Percentiles rank a stretch among this genome's conserved stretches.
Evolutionary conservation across 805 yeast species (phyloP).

Genomic region (Myxozyma neglecta): DNA sequence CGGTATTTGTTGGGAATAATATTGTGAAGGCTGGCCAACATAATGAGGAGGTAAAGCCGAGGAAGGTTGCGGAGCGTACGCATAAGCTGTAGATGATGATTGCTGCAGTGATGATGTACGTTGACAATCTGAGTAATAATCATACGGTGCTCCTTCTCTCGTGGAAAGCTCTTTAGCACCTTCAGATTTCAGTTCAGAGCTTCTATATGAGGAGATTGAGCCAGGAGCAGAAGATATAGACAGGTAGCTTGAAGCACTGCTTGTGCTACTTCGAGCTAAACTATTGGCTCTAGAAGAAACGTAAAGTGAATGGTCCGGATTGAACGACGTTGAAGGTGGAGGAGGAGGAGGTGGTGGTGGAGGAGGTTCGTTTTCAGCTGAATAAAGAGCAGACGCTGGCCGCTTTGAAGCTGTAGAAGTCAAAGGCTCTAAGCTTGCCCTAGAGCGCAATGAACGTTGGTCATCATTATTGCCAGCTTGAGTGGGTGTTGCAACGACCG

Average conservation of each 20-base stretch:
- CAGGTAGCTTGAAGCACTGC: constrained; percentile 8
- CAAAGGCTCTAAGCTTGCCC: background rate
- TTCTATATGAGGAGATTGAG: background rate
- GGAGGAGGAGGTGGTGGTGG: constrained; percentile 7
- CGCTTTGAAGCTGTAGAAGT: background rate
- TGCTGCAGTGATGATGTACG: constrained; percentile 2
- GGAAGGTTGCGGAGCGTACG: constrained; percentile 1
- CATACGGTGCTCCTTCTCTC: no score
- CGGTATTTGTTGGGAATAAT: background rate
- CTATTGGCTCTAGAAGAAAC: background rate
- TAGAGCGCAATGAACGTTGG: background rate
- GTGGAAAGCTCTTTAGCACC: no score
- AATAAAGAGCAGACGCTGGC: background rate
- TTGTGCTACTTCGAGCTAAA: constrained; percentile 3
- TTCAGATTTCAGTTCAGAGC: background rate
- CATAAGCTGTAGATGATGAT: constrained; percentile 9
- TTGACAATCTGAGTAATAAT: no score
- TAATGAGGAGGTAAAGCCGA: background rate
- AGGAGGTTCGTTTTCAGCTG: constrained; percentile 5
- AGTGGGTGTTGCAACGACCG: background rate
- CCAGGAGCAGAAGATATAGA: constrained; percentile 1
- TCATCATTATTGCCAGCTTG: background rate
- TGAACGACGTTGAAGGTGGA: background rate
- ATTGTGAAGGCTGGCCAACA: background rate
- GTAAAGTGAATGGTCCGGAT: background rate